Evolutionary conservation across 1,284 basidiomycete genomes (phyloP).

Genomic region (Ustilago trichophora): DNA sequence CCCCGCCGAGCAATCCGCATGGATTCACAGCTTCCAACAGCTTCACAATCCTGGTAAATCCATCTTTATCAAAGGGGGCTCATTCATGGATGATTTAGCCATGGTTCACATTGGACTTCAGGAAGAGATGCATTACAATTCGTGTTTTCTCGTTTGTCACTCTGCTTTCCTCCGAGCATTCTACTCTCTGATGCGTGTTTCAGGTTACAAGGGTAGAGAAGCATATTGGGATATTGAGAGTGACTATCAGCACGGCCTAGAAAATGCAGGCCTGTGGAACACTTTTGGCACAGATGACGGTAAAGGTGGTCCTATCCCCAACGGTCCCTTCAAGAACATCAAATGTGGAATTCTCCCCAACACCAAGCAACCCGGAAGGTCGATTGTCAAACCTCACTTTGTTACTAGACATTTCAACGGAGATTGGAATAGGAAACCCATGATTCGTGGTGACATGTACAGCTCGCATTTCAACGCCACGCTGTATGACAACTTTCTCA

Average conservation of each 20-base stretch:
- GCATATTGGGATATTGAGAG: slow-evolving; percentile 32
- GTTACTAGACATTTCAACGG: slow-evolving; percentile 37
- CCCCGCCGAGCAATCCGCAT: slow-evolving; percentile 2
- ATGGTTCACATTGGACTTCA: slow-evolving; percentile 35
- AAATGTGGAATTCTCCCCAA: slow-evolving; percentile 24
- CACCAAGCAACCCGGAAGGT: slow-evolving; percentile 14
- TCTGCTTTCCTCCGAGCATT: slow-evolving; percentile 28
- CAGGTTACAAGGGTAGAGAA: slow-evolving; percentile 26
- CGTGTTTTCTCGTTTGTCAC: slow-evolving; percentile 33
- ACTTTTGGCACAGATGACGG: slow-evolving; percentile 10
- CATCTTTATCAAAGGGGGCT: slow-evolving; percentile 26
- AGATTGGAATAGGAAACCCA: slow-evolving; percentile 14
- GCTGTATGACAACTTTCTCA: slow-evolving; percentile 2
- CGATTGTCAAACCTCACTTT: slow-evolving; percentile 24
- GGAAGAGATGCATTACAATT: slow-evolving; percentile 41
- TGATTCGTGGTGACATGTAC: slow-evolving; percentile 41
- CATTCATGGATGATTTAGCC: slow-evolving; percentile 31
- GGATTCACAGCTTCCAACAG: slow-evolving; percentile 8
- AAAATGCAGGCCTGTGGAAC: slow-evolving; percentile 10
- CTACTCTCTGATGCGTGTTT: slow-evolving; percentile 26
- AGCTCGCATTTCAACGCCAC: slow-evolving; percentile 6
- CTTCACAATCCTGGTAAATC: slow-evolving; percentile 9
- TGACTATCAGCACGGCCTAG: slow-evolving; percentile 10
- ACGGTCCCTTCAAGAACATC: slow-evolving; percentile 13
- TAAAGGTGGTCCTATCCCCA: slow-evolving; percentile 21